Evolutionary conservation across 768 basidiomycete species (phyloP).

Genomic region (Amylocystis lapponica): DNA sequence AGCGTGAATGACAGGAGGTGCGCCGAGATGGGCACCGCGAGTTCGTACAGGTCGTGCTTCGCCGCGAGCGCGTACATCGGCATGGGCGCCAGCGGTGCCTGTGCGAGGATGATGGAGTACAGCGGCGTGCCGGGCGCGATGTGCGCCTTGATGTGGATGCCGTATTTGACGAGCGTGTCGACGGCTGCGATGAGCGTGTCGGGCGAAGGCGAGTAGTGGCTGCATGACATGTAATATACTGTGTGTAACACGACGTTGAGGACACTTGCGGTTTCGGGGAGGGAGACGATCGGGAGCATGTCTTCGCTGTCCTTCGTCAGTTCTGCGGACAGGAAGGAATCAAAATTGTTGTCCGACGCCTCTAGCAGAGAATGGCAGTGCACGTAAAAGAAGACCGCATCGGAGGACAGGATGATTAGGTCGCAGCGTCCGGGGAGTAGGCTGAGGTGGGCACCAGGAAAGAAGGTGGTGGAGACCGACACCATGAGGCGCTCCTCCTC

Average conservation of each 20-base stretch:
- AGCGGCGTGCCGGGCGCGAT: constrained; percentile 24
- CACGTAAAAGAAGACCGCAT: constrained; percentile 78
- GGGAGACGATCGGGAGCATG: constrained; percentile 38
- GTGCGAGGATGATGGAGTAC: constrained; percentile 27
- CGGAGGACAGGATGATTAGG: constrained; percentile 57
- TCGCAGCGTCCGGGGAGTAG: constrained; percentile 56
- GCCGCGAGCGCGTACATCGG: constrained; percentile 39
- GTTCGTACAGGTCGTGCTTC: constrained; percentile 24
- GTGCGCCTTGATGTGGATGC: constrained; percentile 12
- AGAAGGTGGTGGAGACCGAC: constrained; percentile 77
- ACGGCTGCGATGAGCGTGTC: constrained; percentile 28
- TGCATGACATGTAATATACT: constrained; percentile 64
- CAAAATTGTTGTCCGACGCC: constrained; percentile 60
- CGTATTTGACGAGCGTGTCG: constrained; percentile 20
- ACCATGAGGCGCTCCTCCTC: neutral
- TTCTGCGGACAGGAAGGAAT: constrained; percentile 40
- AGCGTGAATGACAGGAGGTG: constrained; percentile 32
- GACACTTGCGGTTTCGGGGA: constrained; percentile 53
- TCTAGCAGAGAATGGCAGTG: constrained; percentile 51
- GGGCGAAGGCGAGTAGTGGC: constrained; percentile 65
- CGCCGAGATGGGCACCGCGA: constrained; percentile 33
- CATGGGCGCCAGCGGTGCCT: constrained; percentile 29
- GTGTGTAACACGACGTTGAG: constrained; percentile 70
- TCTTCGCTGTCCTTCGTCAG: neutral
- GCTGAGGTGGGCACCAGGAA: constrained; percentile 50